phyloP scores from a whole-genome alignment of 306 rosid genomes.

The Glycine soja region DNA sequence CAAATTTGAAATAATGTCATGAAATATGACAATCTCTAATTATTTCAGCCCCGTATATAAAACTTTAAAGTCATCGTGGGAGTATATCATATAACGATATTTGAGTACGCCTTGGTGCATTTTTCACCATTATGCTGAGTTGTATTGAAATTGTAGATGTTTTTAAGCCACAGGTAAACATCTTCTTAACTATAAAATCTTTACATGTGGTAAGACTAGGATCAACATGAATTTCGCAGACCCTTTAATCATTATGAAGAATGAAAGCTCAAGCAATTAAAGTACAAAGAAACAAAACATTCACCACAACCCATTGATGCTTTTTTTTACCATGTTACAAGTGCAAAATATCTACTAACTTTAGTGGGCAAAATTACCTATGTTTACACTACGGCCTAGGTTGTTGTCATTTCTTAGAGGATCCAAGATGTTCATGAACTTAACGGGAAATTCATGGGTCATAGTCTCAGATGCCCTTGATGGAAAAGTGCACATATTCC shows the following conservation, averaged over 20 bases:
- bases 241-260: not conserved
- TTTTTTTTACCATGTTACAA: not conserved
- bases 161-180: not conserved
- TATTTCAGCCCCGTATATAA: not conserved
- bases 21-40: conserved; percentile 12
- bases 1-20: not conserved
- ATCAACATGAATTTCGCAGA: not conserved
- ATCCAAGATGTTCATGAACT: conserved; percentile 72
- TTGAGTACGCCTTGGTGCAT: not conserved
- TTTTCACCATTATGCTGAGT: not conserved
- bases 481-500: conserved; percentile 53
- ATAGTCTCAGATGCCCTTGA: conserved; percentile 40
- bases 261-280: conserved; percentile 13
- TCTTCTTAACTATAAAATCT: not conserved
- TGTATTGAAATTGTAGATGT: not conserved
- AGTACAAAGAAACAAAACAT: not conserved
- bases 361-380: conserved; percentile 55
- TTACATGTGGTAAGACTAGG: conserved; percentile 4
- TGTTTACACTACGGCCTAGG: conserved; percentile 70
- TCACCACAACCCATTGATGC: conserved; percentile 25
- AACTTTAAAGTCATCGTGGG: not conserved
- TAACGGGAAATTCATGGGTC: conserved; percentile 55
- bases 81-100: conserved; percentile 21
- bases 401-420: conserved; percentile 74
- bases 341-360: too few species aligned